Evolutionary conservation across 192 early-diverging fungal genomes (phyloP).

Genomic region (Anaeromyces robustus): DNA sequence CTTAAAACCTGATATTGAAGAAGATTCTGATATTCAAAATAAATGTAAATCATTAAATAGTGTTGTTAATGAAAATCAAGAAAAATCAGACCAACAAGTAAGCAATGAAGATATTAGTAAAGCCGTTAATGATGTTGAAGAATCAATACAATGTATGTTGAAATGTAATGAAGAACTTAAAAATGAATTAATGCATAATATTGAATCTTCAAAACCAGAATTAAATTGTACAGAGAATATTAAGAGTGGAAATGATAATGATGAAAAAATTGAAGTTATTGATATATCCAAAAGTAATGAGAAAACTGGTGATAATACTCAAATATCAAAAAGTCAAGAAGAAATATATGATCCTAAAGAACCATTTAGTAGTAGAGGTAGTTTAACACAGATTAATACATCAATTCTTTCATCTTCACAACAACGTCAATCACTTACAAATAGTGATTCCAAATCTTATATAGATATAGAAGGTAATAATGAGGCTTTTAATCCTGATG

Average conservation of each 20-base stretch:
- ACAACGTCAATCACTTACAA: neutral
- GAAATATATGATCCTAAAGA: neutral
- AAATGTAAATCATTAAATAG: neutral
- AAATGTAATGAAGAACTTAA: neutral
- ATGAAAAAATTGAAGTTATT: neutral
- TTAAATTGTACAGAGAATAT: neutral
- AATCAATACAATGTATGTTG: neutral
- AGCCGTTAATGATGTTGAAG: neutral
- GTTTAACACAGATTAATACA: neutral
- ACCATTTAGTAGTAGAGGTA: neutral
- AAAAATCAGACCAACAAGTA: neutral
- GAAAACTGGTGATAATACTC: neutral
- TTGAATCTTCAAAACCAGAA: neutral
- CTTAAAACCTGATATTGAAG: neutral
- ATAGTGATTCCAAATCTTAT: neutral
- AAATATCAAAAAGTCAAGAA: neutral
- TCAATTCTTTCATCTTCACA: neutral
- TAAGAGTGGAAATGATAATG: neutral
- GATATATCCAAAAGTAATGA: neutral
- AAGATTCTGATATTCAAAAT: neutral
- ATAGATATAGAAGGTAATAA: neutral
- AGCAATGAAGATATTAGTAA: neutral
- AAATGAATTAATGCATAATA: neutral
- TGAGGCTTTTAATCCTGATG: neutral
- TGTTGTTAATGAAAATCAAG: neutral